Percentiles rank a stretch among this genome's conserved stretches.
Conservation (phyloP, 2,329 filamentous ascomycete genomes). For the Xylaria digitata region DNA sequence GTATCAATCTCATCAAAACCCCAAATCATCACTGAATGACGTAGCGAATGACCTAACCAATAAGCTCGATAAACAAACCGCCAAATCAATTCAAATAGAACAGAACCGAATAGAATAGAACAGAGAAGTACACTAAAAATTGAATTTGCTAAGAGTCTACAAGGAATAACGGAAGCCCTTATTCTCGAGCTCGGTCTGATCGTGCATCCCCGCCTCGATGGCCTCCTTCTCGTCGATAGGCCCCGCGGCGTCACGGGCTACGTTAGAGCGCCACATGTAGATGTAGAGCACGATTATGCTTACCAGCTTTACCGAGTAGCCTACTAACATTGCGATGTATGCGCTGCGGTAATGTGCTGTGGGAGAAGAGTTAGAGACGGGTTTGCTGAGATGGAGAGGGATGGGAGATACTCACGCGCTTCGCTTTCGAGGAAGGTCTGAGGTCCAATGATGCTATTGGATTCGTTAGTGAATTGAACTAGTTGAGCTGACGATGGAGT, state of each 20-base stretch:
- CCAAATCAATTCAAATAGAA: background rate
- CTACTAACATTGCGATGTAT: conserved; percentile 51
- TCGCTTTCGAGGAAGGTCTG: conserved; percentile 47
- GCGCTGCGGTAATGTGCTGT: conserved; percentile 49
- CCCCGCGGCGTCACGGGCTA: conserved; percentile 47
- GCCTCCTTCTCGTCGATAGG: conserved; percentile 45
- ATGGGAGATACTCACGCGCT: conserved; percentile 40
- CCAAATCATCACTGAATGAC: background rate
- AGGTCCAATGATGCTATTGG: conserved; percentile 48
- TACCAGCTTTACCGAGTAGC: conserved; percentile 47
- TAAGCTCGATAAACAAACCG: background rate
- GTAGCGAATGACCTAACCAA: background rate
- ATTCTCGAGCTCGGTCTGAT: conserved; percentile 50
- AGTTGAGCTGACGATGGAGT: background rate
- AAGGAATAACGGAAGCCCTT: conserved; percentile 49
- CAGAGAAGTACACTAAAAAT: background rate
- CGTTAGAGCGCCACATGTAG: conserved; percentile 49
- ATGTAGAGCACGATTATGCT: conserved; percentile 46
- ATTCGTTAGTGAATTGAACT: conserved; percentile 13
- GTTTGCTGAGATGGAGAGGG: background rate
- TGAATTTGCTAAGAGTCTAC: background rate
- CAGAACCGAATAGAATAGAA: background rate
- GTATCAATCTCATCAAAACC: background rate
- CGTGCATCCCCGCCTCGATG: conserved; percentile 49
- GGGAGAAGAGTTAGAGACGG: background rate